Evolutionary conservation across 306 rosid genomes (phyloP), one percentile per base, ranked within the genome.

Genomic region (Cajanus cajan): DNA sequence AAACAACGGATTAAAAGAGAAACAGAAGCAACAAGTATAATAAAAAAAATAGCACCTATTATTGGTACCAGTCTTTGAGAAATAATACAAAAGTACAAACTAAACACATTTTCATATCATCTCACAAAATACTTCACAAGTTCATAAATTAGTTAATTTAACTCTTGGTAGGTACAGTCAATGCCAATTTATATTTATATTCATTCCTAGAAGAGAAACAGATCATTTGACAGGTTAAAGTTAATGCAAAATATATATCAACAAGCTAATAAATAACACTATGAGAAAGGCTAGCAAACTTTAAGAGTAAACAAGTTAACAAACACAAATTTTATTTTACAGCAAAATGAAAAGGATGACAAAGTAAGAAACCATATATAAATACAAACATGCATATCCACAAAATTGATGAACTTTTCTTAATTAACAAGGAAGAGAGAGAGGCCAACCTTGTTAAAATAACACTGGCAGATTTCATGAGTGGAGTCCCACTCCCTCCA

Each of bases 391-490:
- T 51, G 6, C 22, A 44, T 57, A 50, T 39, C 33, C 51, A 12
- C 50, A 25, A 68, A 66, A 50, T 34, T 51, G 57, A 45, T 22
- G 76, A 15, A 58, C 12, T 34, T 40, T 68, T 50, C 73, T 51
- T 41, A 44, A 72, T 33, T 51, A 37, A 76, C 21, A 41, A 25
- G 14, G 59, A 48, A 73, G 52, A 21, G 74, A 33, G 39, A 74
- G 51, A 41, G 40, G 51, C 37, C 10, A 31, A 91, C 99, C 98
- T 91, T 68, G 88, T 66, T 37, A 93, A 84, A 76, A 91, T 70
- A 41, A 84, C 77, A 78, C 94, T 48, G 62, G 99, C 89, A 82
- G 96, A 91, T 80, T 93, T 91, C 78, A 89, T 14, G 55, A 84
- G 68, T 18, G 96, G 82, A 75, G 79, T 67, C 80, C 79, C 98